Evolutionary conservation across 768 basidiomycete genomes (phyloP).

Genomic region (Russula foetens): DNA sequence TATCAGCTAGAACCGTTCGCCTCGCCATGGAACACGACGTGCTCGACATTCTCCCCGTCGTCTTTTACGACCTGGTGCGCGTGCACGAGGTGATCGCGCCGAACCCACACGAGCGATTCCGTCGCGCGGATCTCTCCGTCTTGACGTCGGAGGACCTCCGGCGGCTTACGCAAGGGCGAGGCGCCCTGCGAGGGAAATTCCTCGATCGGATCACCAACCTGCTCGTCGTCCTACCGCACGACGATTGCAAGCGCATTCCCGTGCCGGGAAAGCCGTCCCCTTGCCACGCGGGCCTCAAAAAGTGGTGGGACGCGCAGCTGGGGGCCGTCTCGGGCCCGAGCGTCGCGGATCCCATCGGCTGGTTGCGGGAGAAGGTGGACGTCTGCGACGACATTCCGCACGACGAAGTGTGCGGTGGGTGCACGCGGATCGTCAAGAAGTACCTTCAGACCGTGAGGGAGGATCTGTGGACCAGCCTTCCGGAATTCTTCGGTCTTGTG

Average conservation of each 20-base stretch:
- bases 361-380: slow-evolving; percentile 4
- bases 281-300: slow-evolving; percentile 7
- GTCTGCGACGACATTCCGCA: slow-evolving; percentile 14
- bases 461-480: slow-evolving; percentile 13
- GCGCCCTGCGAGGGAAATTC: slow-evolving; percentile 11
- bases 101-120: slow-evolving; percentile 8
- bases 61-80: slow-evolving; percentile 14
- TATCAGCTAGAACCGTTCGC: slow-evolving; percentile 11
- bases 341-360: slow-evolving; percentile 11
- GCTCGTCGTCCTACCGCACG: slow-evolving; percentile 75
- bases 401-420: slow-evolving; percentile 11
- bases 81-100: slow-evolving; percentile 12
- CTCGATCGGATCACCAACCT: slow-evolving; percentile 44
- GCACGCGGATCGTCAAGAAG: slow-evolving; percentile 6
- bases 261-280: slow-evolving; percentile 28
- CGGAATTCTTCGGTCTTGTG: slow-evolving; percentile 14
- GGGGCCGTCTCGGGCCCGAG: slow-evolving; percentile 10
- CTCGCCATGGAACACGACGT: slow-evolving; percentile 16
- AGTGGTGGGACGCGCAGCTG: slow-evolving; percentile 13
- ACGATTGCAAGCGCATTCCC: slow-evolving; percentile 85
- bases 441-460: slow-evolving; percentile 10
- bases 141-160: slow-evolving; percentile 15
- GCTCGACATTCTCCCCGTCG: slow-evolving; percentile 16
- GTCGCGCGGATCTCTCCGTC: slow-evolving; percentile 13
- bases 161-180: slow-evolving; percentile 14